These are phyloP conservation scores for Niveomyces coronatus DNA, from an alignment of 2,329 filamentous ascomycete genomes.

Conservation along the genomic window DNA sequence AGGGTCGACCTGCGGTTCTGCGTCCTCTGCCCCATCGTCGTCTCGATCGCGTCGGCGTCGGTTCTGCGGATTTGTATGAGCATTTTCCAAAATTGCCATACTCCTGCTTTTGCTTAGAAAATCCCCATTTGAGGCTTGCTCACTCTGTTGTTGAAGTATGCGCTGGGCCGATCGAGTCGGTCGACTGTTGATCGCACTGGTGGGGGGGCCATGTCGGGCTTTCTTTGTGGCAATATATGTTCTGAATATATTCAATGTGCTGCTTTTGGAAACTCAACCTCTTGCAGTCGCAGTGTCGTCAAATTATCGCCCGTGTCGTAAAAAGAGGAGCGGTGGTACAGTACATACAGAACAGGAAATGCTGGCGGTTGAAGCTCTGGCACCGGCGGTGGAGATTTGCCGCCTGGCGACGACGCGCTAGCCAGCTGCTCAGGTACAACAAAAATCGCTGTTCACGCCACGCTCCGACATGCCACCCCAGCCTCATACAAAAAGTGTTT, in stretches of 20 bases:
- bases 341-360: not conserved
- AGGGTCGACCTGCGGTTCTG: constrained; percentile 53
- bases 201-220: constrained; percentile 2
- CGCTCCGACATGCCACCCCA: too few relatives aligned
- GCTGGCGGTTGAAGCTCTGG: constrained; percentile 6
- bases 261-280: too few relatives aligned
- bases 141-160: constrained; percentile 82
- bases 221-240: not conserved
- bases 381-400: constrained; percentile 6
- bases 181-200: constrained; percentile 55
- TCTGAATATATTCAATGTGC: not conserved
- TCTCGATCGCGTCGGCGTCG: constrained; percentile 60
- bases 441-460: too few relatives aligned
- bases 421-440: not conserved
- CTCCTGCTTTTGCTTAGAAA: constrained; percentile 13
- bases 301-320: constrained; percentile 4
- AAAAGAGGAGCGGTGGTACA: too few relatives aligned
- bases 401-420: not conserved
- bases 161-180: constrained; percentile 84
- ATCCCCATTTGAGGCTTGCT: constrained; percentile 16
- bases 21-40: constrained; percentile 36
- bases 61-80: constrained; percentile 38
- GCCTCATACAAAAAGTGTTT: constrained; percentile 5
- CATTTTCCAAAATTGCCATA: not conserved
- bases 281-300: not conserved